Evolutionary conservation across 2,329 filamentous ascomycete genomes (phyloP), one percentile per base, ranked within the genome.

Genomic region (Penicillium sp.): DNA sequence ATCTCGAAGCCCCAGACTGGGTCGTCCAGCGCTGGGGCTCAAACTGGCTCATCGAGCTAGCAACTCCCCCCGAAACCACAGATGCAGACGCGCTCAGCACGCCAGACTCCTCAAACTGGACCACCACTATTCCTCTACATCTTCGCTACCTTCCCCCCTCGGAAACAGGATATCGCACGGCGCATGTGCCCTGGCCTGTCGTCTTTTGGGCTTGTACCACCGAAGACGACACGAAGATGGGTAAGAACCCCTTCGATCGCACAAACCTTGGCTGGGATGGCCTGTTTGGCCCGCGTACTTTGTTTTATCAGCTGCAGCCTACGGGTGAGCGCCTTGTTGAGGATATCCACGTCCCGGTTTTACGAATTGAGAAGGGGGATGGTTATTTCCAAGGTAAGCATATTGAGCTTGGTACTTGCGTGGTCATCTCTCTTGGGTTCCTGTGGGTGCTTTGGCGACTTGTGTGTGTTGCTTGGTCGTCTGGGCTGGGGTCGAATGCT

Each of bases 1-100:
- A 97, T 62, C 85, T 97, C 49, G 93, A 97, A 76, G 91, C 91
- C 0, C 93, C 93, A 1, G 87, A 88, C 64, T 97, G 95, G 78
- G 84, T 86, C 1, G 81, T 91, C 29, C 68, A 81, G 7, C 73
- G 79, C 30, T 97, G 93, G 93, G 93, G 93, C 5, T 92, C 88
- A 0, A 84, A 82, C 14, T 79, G 91, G 14, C 79, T 97, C 4
- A 74, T 97, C 18, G 86, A 94, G 68, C 80, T 97, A 36, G 82
- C 84, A 0, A 78, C 80, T 1, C 84, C 87, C 14, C 29, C 18
- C 16, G 36, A 47, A 0, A 19, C 40, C 16, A n/a, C 41, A 10
- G 50, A 62, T 7, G n/a, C 23, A 38, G 4, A 43, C 46, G 23
- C 23, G 23, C 23, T 23, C 3, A 43, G 47, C 29, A 4, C 51